Conservation (phyloP, 1,139 yeast genomes). For the Taiozyma onychis region DNA sequence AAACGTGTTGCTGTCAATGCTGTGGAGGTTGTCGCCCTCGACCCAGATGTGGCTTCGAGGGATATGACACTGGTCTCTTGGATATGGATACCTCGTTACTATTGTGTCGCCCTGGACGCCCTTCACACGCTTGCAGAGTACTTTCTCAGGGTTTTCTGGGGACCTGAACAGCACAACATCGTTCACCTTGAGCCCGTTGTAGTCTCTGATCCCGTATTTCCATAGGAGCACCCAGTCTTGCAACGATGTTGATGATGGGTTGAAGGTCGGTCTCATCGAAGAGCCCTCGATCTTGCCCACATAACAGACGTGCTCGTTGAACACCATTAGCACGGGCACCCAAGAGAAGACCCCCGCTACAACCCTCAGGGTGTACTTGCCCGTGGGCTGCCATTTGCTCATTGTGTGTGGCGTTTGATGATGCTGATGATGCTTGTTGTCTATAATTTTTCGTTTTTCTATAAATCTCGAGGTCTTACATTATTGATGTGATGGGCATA, state of each 20-base stretch:
- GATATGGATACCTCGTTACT: conserved; percentile 58
- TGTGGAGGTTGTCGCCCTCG: conserved; percentile 88
- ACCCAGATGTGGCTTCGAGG: conserved; percentile 90
- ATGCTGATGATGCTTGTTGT: not conserved
- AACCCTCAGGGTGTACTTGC: conserved; percentile 21
- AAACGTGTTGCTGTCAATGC: conserved; percentile 76
- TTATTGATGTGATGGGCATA: too few species aligned
- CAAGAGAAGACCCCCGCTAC: conserved; percentile 40
- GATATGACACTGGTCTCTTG: conserved; percentile 50
- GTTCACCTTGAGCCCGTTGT: conserved; percentile 45
- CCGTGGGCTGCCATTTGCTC: conserved; percentile 2
- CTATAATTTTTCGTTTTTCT: not conserved
- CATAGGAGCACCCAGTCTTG: conserved; percentile 68
- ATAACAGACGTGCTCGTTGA: conserved; percentile 67
- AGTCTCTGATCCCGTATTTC: conserved; percentile 51
- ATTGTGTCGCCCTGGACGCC: conserved; percentile 71
- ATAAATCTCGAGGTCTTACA: not conserved
- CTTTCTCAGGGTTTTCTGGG: conserved; percentile 69
- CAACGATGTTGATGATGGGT: conserved; percentile 50
- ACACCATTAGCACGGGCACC: conserved; percentile 74
- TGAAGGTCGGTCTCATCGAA: conserved; percentile 88
- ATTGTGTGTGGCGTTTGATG: not conserved
- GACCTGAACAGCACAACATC: conserved; percentile 77
- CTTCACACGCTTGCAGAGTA: conserved; percentile 71
- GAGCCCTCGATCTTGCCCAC: conserved; percentile 75